Conservation (phyloP, 768 basidiomycete species). For the Hygrophoropsis aurantiaca region DNA sequence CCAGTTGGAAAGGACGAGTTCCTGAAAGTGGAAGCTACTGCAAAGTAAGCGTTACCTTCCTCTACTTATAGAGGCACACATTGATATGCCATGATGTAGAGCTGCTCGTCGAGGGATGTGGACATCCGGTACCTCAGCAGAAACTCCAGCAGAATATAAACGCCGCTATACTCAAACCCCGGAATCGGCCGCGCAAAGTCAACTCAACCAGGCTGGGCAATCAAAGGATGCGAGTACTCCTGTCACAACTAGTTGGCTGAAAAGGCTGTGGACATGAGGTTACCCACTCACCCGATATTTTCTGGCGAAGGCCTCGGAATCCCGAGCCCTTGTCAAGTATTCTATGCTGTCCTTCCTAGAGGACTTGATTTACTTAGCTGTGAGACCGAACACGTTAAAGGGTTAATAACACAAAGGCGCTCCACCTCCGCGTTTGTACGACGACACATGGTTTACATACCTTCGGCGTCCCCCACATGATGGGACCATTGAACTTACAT, state of each 20-base stretch:
- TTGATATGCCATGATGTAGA: slow-evolving; percentile 35
- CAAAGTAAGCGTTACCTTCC: slow-evolving; percentile 52
- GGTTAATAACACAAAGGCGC: too few relatives aligned
- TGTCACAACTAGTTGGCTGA: neutral
- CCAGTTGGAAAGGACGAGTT: slow-evolving; percentile 63
- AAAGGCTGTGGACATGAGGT: neutral
- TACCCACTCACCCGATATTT: too few relatives aligned
- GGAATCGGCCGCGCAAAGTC: neutral
- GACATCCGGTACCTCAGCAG: slow-evolving; percentile 50
- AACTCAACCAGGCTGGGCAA: neutral
- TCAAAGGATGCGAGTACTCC: neutral
- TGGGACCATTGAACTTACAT: neutral
- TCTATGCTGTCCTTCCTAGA: too few relatives aligned
- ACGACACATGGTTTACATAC: too few relatives aligned
- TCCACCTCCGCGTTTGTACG: too few relatives aligned
- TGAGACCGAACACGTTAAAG: too few relatives aligned
- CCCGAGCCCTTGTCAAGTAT: too few relatives aligned
- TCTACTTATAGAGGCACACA: neutral
- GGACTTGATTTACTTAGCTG: too few relatives aligned
- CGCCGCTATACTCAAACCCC: slow-evolving; percentile 46
- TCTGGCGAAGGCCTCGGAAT: too few relatives aligned
- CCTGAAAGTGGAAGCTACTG: slow-evolving; percentile 58
- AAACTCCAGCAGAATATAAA: slow-evolving; percentile 83
- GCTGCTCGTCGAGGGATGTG: slow-evolving; percentile 72
- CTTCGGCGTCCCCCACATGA: too few relatives aligned